phyloP scores from a whole-genome alignment of 2,329 filamentous ascomycete species.

The Verticillium zaregamsianum region DNA sequence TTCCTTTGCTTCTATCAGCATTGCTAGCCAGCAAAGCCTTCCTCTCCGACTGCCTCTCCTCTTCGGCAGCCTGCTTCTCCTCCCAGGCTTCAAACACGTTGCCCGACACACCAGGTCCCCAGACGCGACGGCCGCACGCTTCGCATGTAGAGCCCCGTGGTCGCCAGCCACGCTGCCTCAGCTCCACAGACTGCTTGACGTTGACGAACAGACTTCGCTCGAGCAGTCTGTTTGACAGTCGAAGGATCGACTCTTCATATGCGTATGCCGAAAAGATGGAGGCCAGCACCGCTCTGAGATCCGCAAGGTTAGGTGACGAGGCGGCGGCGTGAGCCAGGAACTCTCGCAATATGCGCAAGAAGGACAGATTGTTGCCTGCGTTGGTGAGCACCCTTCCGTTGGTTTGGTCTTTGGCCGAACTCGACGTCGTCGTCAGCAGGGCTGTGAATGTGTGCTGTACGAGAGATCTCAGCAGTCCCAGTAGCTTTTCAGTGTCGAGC shows the following conservation, averaged over 20 bases:
- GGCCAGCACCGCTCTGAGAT: slow-evolving; percentile 77
- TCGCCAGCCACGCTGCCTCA: slow-evolving; percentile 84
- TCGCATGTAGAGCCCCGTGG: slow-evolving; percentile 85
- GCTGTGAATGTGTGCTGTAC: slow-evolving; percentile 92
- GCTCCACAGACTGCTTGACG: slow-evolving; percentile 67
- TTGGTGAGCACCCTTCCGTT: slow-evolving; percentile 30
- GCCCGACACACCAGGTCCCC: slow-evolving; percentile 81
- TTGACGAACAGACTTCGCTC: slow-evolving; percentile 86
- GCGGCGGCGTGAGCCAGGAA: slow-evolving; percentile 81
- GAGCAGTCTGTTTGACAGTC: slow-evolving; percentile 78
- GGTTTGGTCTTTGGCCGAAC: slow-evolving; percentile 27
- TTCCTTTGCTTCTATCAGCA: slow-evolving; percentile 34
- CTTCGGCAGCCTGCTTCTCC: slow-evolving; percentile 47
- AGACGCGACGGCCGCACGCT: slow-evolving; percentile 74
- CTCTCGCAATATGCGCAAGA: slow-evolving; percentile 81
- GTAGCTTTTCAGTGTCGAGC: slow-evolving; percentile 57
- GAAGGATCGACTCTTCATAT: slow-evolving; percentile 87
- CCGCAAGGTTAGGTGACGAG: slow-evolving; percentile 79
- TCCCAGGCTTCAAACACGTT: slow-evolving; percentile 83
- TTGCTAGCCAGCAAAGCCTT: slow-evolving; percentile 31
- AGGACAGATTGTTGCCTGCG: slow-evolving; percentile 62
- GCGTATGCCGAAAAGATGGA: slow-evolving; percentile 95
- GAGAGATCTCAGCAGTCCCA: slow-evolving; percentile 66
- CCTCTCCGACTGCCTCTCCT: slow-evolving; percentile 37
- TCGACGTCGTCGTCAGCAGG: slow-evolving; percentile 71